Conservation (phyloP, 495 filamentous ascomycete species). For the Hyaloscypha bicolor region DNA sequence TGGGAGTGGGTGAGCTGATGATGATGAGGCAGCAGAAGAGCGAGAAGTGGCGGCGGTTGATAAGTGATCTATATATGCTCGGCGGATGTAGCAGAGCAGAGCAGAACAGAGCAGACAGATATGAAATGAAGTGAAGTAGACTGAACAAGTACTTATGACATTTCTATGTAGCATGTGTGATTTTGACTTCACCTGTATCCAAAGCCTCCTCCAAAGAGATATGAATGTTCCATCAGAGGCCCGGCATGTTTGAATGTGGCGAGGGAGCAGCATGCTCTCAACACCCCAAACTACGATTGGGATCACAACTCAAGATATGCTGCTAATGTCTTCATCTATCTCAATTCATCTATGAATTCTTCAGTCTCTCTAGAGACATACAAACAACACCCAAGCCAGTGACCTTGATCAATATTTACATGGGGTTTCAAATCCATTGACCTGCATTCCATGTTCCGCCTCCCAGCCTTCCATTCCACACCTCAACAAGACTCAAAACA, state of each 20-base stretch:
- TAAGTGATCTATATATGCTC: background rate
- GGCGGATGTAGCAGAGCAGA: background rate
- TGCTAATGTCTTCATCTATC: background rate
- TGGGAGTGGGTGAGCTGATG: background rate
- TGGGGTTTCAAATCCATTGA: slow-evolving; percentile 2
- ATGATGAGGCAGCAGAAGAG: background rate
- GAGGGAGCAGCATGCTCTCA: too few relatives aligned
- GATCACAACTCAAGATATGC: background rate
- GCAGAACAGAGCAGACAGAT: background rate
- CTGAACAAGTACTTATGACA: background rate
- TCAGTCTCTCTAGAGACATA: background rate
- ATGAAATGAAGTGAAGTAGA: background rate
- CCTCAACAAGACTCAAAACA: background rate
- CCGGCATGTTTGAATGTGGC: too few relatives aligned
- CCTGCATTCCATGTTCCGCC: background rate
- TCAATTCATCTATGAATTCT: slow-evolving; percentile 12
- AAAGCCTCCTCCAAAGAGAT: too few relatives aligned
- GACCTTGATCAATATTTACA: slow-evolving; percentile 1
- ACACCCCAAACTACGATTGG: background rate
- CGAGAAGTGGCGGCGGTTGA: background rate
- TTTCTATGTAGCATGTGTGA: background rate
- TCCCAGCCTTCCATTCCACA: background rate
- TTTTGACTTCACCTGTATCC: too few relatives aligned
- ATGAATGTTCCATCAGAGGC: too few relatives aligned
- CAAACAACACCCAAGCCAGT: slow-evolving; percentile 7